Evolutionary conservation across 257 asterid species (phyloP).

Genomic region (Solanum piurae): DNA sequence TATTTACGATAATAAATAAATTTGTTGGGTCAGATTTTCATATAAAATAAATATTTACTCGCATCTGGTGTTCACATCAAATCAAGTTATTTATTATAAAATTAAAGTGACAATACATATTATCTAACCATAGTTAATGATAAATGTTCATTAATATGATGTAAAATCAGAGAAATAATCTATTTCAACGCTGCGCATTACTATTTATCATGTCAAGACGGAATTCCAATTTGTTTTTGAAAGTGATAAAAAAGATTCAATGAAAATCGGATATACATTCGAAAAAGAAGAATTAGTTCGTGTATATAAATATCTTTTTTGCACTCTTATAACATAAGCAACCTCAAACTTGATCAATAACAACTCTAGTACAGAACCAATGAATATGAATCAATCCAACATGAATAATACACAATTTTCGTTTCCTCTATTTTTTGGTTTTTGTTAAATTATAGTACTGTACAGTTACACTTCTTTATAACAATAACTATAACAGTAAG

Average conservation of each 20-base stretch:
- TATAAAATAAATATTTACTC: too few relatives aligned
- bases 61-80: background rate
- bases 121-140: too few relatives aligned
- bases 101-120: too few relatives aligned
- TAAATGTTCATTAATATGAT: too few relatives aligned
- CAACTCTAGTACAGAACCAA: background rate
- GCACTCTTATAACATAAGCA: background rate
- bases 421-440: background rate
- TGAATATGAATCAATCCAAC: background rate
- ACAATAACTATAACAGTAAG: too few relatives aligned
- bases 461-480: background rate
- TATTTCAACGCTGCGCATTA: background rate
- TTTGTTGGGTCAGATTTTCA: background rate
- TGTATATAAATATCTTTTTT: too few relatives aligned
- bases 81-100: background rate
- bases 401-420: background rate
- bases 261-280: too few relatives aligned
- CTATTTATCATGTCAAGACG: background rate
- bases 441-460: background rate
- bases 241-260: too few relatives aligned
- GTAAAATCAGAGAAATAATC: background rate
- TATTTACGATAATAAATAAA: too few relatives aligned
- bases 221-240: too few relatives aligned
- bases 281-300: background rate
- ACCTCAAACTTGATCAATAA: background rate